A percentile compares a stretch with the other conserved stretches of the same genome.
Evolutionary conservation across 495 filamentous ascomycete genomes (phyloP).

Genomic region (Lophiotrema nucula): DNA sequence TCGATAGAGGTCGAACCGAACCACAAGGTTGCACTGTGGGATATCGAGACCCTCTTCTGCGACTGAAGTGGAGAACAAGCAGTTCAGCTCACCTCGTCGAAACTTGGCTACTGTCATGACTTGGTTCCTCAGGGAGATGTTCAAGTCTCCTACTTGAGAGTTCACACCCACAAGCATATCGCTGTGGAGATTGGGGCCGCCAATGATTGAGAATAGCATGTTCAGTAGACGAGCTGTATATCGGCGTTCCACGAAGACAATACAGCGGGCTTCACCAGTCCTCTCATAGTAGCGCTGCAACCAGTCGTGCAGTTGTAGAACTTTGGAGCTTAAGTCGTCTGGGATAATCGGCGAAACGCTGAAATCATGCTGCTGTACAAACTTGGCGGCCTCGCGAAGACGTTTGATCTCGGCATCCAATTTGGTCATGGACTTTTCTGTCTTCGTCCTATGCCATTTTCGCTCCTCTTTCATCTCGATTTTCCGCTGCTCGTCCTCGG

Average conservation of each 20-base stretch:
- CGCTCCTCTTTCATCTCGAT: slow-evolving; percentile 58
- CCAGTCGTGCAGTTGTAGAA: slow-evolving; percentile 57
- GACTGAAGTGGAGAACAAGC: slow-evolving; percentile 84
- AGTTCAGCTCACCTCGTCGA: slow-evolving; percentile 77
- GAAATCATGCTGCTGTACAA: slow-evolving; percentile 55
- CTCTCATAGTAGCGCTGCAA: slow-evolving; percentile 59
- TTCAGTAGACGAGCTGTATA: slow-evolving; percentile 73
- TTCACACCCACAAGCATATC: slow-evolving; percentile 66
- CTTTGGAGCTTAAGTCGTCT: slow-evolving; percentile 68
- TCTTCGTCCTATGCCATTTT: slow-evolving; percentile 35
- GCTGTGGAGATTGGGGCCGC: slow-evolving; percentile 58
- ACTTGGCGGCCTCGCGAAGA: slow-evolving; percentile 58
- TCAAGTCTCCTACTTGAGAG: slow-evolving; percentile 51
- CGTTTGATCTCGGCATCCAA: slow-evolving; percentile 52
- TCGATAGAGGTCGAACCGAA: slow-evolving; percentile 85
- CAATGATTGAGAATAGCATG: slow-evolving; percentile 60
- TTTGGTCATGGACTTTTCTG: slow-evolving; percentile 41
- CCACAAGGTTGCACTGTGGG: slow-evolving; percentile 87
- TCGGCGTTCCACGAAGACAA: slow-evolving; percentile 80
- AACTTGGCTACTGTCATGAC: slow-evolving; percentile 75
- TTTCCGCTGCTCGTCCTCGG: slow-evolving; percentile 62
- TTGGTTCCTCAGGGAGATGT: slow-evolving; percentile 69
- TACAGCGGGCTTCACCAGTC: slow-evolving; percentile 65
- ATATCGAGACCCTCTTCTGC: slow-evolving; percentile 96
- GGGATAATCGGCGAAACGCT: slow-evolving; percentile 42